These are phyloP conservation scores for Quercus cerris DNA, from an alignment of 306 rosid genomes.

Conservation along the genomic window DNA sequence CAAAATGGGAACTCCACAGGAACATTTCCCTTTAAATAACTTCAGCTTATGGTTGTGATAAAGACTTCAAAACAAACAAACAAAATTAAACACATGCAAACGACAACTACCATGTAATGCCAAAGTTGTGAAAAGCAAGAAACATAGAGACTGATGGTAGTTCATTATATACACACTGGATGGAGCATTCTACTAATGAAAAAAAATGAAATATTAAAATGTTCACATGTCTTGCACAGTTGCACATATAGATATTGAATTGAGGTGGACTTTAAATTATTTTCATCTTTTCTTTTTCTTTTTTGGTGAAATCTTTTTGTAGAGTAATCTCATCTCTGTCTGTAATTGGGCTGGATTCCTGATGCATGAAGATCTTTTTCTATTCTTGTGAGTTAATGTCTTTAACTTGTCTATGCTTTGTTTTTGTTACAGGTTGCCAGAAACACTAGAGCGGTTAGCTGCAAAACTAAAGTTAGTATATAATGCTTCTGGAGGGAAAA, in stretches of 20 bases:
- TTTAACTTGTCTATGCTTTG: slow-evolving; percentile 1
- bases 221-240: too few relatives aligned
- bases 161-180: background rate
- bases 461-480: slow-evolving; percentile 62
- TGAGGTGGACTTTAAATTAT: background rate
- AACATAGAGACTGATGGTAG: background rate
- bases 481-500: slow-evolving; percentile 84
- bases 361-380: background rate
- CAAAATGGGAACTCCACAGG: background rate
- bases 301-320: background rate
- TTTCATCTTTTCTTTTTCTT: too few relatives aligned
- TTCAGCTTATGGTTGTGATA: background rate
- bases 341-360: background rate
- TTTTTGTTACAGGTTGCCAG: slow-evolving; percentile 63
- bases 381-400: background rate
- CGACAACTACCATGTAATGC: background rate
- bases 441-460: slow-evolving; percentile 75
- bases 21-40: background rate
- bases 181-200: background rate
- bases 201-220: background rate
- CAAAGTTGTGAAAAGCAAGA: background rate
- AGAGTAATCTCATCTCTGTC: background rate
- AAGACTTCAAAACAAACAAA: background rate
- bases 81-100: background rate
- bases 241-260: background rate